phyloP scores from a whole-genome alignment of 768 basidiomycete species.

The Mycena belliarum region DNA sequence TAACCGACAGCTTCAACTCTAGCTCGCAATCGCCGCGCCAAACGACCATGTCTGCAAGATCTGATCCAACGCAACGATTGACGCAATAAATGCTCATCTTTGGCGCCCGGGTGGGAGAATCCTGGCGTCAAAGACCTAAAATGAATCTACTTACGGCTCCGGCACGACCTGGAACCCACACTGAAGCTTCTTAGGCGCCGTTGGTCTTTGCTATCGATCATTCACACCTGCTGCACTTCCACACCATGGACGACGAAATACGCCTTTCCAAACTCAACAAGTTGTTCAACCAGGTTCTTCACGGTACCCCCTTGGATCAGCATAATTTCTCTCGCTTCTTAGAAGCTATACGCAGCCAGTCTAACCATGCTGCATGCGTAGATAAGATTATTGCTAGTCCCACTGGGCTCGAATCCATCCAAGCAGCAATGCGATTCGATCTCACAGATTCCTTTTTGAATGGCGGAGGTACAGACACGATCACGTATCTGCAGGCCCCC shows the following conservation, averaged over 20 bases:
- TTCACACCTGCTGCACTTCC: not conserved
- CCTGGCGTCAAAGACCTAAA: not conserved
- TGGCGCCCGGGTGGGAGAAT: not conserved
- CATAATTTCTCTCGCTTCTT: slow-evolving; percentile 35
- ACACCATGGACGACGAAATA: slow-evolving; percentile 13
- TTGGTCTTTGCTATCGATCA: not conserved
- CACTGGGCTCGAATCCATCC: slow-evolving; percentile 37
- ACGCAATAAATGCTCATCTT: not conserved
- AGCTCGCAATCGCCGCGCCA: not conserved
- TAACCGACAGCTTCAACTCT: no score
- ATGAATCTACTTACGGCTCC: slow-evolving; percentile 6
- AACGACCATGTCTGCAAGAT: not conserved
- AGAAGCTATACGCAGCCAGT: slow-evolving; percentile 40
- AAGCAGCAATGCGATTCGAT: slow-evolving; percentile 40
- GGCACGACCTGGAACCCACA: not conserved
- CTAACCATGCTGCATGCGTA: slow-evolving; percentile 37
- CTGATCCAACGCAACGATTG: not conserved
- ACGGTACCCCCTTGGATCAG: slow-evolving; percentile 15
- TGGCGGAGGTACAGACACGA: slow-evolving; percentile 31
- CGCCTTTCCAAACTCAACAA: slow-evolving; percentile 22
- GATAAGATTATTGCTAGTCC: slow-evolving; percentile 33
- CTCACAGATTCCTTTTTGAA: slow-evolving; percentile 37
- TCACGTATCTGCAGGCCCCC: slow-evolving; percentile 37
- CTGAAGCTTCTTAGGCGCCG: slow-evolving; percentile 6
- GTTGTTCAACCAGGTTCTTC: slow-evolving; percentile 15